These are phyloP conservation scores for Celoporthe dispersa DNA, from an alignment of 2,329 filamentous ascomycete species.

Conservation along the genomic window DNA sequence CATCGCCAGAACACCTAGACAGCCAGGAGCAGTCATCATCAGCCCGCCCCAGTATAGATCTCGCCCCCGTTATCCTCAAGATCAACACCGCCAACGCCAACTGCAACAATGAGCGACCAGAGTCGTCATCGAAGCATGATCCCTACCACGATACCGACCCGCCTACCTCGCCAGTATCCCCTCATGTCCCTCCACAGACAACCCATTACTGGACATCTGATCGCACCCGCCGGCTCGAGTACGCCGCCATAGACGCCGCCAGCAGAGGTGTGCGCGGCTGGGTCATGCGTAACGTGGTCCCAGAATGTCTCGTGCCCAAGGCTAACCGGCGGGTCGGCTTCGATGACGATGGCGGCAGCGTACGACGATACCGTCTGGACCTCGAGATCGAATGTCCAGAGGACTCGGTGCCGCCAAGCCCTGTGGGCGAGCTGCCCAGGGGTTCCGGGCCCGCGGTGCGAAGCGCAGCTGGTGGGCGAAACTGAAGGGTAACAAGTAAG, in stretches of 20 bases:
- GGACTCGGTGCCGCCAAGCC: conserved; percentile 31
- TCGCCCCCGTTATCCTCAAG: conserved; percentile 24
- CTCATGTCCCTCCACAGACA: conserved; percentile 56
- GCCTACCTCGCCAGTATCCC: conserved; percentile 37
- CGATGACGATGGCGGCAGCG: conserved; percentile 66
- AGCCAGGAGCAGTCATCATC: conserved; percentile 15
- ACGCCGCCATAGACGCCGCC: conserved; percentile 68
- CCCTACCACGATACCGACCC: conserved; percentile 19
- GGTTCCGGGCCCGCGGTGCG: conserved; percentile 22
- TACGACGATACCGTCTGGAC: conserved; percentile 64
- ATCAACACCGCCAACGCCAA: conserved; percentile 26
- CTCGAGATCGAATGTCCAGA: conserved; percentile 46
- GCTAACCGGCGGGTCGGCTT: conserved; percentile 57
- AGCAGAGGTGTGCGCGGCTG: conserved; percentile 64
- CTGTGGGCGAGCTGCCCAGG: conserved; percentile 26
- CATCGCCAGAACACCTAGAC: conserved; percentile 26
- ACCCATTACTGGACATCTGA: conserved; percentile 72
- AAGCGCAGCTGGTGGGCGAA: conserved; percentile 22
- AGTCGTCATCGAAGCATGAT: conserved; percentile 34
- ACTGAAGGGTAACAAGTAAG: conserved; percentile 18
- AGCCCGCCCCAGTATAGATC: conserved; percentile 19
- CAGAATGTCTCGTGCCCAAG: conserved; percentile 63
- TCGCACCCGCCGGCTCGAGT: conserved; percentile 64
- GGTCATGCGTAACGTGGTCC: conserved; percentile 60
- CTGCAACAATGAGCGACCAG: background rate